These are phyloP conservation scores for Hypoxylon sp. DNA, from an alignment of 2,329 filamentous ascomycete genomes.

Conservation along the genomic window DNA sequence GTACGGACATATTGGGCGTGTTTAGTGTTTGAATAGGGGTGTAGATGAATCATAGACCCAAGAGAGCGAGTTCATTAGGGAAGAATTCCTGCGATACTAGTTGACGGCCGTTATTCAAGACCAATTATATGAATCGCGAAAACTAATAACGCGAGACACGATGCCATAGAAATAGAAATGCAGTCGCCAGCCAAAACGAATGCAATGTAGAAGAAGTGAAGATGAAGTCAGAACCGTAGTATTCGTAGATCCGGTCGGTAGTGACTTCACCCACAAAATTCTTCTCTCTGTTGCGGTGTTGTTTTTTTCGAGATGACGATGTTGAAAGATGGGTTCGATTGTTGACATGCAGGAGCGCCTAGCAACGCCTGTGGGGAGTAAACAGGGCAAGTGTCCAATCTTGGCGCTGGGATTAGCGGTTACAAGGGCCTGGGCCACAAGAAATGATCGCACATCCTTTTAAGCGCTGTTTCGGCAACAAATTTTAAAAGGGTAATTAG, in stretches of 20 bases:
- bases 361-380: conserved; percentile 44
- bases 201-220: conserved; percentile 10
- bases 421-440: no score
- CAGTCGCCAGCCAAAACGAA: conserved; percentile 1
- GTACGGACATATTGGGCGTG: conserved; percentile 73
- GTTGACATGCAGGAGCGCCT: conserved; percentile 44
- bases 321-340: conserved; percentile 33
- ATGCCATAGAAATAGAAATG: conserved; percentile 43
- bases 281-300: conserved; percentile 21
- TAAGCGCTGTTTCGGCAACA: no score
- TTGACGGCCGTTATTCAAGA: conserved; percentile 22
- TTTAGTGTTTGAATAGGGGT: conserved; percentile 62
- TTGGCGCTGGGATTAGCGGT: conserved; percentile 11
- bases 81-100: conserved; percentile 12
- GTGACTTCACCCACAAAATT: conserved; percentile 4
- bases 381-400: conserved; percentile 27
- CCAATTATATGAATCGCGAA: conserved; percentile 26
- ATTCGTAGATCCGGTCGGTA: conserved; percentile 5
- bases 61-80: conserved; percentile 31
- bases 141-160: conserved; percentile 30
- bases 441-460: no score
- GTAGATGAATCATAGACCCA: conserved; percentile 17
- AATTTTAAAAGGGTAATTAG: no score
- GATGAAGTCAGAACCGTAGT: conserved; percentile 14
- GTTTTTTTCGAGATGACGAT: conserved; percentile 23